Conservation (phyloP, 208 protist species). For the Naegleria fowleri region DNA sequence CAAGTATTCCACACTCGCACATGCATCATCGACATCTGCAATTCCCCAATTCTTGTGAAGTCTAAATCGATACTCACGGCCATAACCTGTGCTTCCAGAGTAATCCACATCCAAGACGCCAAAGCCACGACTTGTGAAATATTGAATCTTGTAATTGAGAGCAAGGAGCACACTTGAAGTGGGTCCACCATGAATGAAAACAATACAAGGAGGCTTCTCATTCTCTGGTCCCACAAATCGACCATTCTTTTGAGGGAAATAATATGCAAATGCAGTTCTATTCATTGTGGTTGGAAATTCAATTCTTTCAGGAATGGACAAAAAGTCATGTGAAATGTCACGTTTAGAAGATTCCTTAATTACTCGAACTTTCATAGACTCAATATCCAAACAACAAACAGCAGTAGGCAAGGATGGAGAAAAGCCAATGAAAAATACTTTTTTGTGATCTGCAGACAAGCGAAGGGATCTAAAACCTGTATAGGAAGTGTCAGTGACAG, state of each 20-base stretch:
- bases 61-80: slow-evolving; percentile 36
- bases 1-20: slow-evolving; percentile 30
- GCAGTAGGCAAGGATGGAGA: background rate
- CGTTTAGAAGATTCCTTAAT: background rate
- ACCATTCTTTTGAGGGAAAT: slow-evolving; percentile 24
- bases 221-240: background rate
- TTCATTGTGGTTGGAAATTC: background rate
- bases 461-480: background rate
- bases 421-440: background rate
- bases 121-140: slow-evolving; percentile 41
- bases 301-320: background rate
- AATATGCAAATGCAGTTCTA: slow-evolving; percentile 26
- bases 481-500: background rate
- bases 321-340: background rate
- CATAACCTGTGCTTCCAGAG: slow-evolving; percentile 42
- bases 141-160: slow-evolving; percentile 36
- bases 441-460: background rate
- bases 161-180: background rate
- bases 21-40: slow-evolving; percentile 41
- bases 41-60: slow-evolving; percentile 43
- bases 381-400: background rate
- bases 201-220: slow-evolving; percentile 37
- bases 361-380: background rate
- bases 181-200: slow-evolving; percentile 40
- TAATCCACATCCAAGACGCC: slow-evolving; percentile 42